Evolutionary conservation across 2,329 filamentous ascomycete genomes (phyloP), one percentile per base, ranked within the genome.

Genomic region (Ophiocordyceps camponoti-leonardi): DNA sequence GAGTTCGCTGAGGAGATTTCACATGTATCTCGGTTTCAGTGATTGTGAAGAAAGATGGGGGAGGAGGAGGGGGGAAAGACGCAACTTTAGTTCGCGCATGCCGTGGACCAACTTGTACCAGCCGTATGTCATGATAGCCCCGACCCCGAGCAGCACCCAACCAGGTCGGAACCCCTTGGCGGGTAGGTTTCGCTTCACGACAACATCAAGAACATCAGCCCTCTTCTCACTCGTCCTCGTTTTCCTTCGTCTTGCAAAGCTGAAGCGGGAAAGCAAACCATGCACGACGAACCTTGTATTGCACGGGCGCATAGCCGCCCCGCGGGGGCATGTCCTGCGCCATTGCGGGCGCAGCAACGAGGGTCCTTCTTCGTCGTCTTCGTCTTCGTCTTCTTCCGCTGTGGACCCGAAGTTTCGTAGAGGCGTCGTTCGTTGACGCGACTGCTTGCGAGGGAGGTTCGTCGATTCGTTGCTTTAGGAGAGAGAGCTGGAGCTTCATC

Each of bases 321-420:
- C 68, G 65, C 57, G 92, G 92, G 71, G 92, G 92, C 79, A 98
- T 86, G 74, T 98, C 92, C 76, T 96, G 88, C 72, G 84, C 81
- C 90, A 96, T 95, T 61, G 53, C 80, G 72, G 64, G 58, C 60
- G 46, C 14, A 11, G 6, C 5, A 14, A 6, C 23, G 23, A 8
- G 23, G 8, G 23, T 4, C 23, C 4, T 8, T 26, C 5, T 26
- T 8, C 8, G n/a, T n/a, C n/a, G n/a, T n/a, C n/a, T n/a, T n/a
- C n/a, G n/a, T n/a, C n/a, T n/a, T n/a, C n/a, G n/a, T n/a, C n/a
- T n/a, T n/a, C n/a, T n/a, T n/a, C n/a, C n/a, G n/a, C n/a, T n/a
- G n/a, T n/a, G n/a, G n/a, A n/a, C n/a, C n/a, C n/a, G n/a, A n/a
- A n/a, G n/a, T n/a, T 23, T 23, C 22, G 22, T 23, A 23, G 22